A percentile compares a stretch with the other conserved stretches of the same genome.
Evolutionary conservation across 495 filamentous ascomycete species (phyloP).

Genomic region (Xylaria castorea): DNA sequence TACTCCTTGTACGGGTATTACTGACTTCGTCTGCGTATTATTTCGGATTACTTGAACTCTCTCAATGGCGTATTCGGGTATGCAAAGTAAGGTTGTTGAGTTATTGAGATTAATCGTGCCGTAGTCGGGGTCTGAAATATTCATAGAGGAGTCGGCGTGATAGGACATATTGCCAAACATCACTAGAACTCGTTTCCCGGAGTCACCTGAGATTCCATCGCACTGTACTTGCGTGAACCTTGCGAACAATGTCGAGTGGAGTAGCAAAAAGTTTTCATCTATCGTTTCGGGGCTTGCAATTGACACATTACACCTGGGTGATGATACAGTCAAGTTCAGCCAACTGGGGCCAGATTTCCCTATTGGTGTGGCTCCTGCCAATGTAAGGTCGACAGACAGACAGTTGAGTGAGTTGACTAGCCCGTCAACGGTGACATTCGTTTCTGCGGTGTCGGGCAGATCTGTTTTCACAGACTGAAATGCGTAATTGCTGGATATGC

Average conservation of each 20-base stretch:
- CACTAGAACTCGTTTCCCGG: not conserved
- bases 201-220: not conserved
- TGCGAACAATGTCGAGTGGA: not conserved
- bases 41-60: conserved; percentile 2
- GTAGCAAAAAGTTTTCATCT: too few relatives aligned
- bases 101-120: too few relatives aligned
- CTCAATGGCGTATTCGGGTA: not conserved
- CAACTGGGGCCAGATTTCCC: too few relatives aligned
- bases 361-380: too few relatives aligned
- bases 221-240: not conserved
- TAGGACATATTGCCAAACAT: conserved; percentile 8
- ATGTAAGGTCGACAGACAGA: not conserved
- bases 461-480: conserved; percentile 11
- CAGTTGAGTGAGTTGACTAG: not conserved
- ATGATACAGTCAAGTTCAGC: not conserved
- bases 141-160: not conserved
- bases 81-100: not conserved
- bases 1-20: not conserved
- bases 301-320: not conserved
- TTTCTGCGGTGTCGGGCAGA: not conserved
- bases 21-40: not conserved
- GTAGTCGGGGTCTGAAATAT: not conserved
- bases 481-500: conserved; percentile 12
- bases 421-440: not conserved
- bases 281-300: too few relatives aligned